Evolutionary conservation across 768 basidiomycete genomes (phyloP).

Genomic region (Amyloporia xantha): DNA sequence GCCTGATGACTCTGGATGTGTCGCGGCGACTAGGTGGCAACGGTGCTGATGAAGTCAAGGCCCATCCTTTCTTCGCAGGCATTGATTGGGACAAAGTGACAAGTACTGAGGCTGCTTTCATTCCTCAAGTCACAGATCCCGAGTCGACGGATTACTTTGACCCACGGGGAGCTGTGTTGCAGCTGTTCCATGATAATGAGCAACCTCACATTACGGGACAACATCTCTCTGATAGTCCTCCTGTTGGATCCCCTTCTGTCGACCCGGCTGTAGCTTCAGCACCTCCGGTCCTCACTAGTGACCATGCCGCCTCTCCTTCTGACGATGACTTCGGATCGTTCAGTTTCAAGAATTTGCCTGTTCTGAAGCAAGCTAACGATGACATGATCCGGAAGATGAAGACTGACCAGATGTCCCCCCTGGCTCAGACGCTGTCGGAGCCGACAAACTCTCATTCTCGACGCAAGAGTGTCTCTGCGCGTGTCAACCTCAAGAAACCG

Average conservation of each 20-base stretch:
- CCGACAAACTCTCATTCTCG: slow-evolving; percentile 51
- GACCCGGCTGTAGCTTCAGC: slow-evolving; percentile 18
- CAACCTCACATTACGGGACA: slow-evolving; percentile 47
- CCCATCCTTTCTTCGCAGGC: slow-evolving; percentile 82
- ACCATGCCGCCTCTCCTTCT: slow-evolving; percentile 44
- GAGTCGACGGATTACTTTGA: slow-evolving; percentile 99
- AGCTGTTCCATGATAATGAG: slow-evolving; percentile 90
- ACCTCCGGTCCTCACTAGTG: slow-evolving; percentile 29
- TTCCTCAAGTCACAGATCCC: slow-evolving; percentile 90
- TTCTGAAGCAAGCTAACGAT: slow-evolving; percentile 97
- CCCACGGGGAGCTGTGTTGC: slow-evolving; percentile 85
- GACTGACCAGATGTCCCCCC: slow-evolving; percentile 80
- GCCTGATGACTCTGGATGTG: slow-evolving; percentile 78
- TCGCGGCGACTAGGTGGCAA: slow-evolving; percentile 72
- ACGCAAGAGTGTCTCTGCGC: slow-evolving; percentile 75
- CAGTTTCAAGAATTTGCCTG: slow-evolving; percentile 94
- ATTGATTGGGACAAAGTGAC: slow-evolving; percentile 95
- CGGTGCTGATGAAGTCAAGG: slow-evolving; percentile 90
- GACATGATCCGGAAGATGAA: slow-evolving; percentile 95
- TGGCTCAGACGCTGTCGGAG: slow-evolving; percentile 68
- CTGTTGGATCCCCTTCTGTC: slow-evolving; percentile 25
- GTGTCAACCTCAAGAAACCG: slow-evolving; percentile 75
- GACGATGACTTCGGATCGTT: slow-evolving; percentile 96
- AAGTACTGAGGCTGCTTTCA: slow-evolving; percentile 85
- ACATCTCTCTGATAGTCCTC: slow-evolving; percentile 37